Base-by-base conservation (phyloP, 345 rosid species). In the Psidium friedrichsthalianum region DNA sequence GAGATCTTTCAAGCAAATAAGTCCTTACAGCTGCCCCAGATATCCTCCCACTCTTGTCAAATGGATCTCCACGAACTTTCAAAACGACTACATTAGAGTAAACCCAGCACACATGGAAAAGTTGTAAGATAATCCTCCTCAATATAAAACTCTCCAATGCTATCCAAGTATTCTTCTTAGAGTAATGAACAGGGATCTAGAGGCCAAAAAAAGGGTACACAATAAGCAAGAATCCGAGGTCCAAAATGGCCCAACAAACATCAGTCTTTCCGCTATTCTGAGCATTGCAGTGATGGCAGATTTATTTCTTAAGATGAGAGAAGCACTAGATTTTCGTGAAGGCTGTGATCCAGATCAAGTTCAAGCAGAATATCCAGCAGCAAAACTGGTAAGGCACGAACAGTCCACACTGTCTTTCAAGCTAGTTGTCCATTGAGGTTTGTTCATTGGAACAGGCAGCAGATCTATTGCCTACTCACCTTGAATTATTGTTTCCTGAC, bases 51-150 rank as follows among this genome's bases (percentile, higher is more conserved):
- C 86, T 94, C 89, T 95, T 97, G 94, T 97, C 99, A 89, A 97
- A 97, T 97, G 99, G 88, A 97, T 89, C 95, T 97, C 99, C 42
- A 97, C 99, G 91, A 97, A 97, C 93, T 97, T 97, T 90, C 99
- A 89, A 97, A 97, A 80, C 99, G 99, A 93, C 99, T 97, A 89
- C 89, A 90, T 88, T 87, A 78, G 85, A 83, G 91, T 76, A 56
- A 81, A 36, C 24, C 80, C 80, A 69, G 76, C 44, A 16, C 76
- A 64, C 76, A 64, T 32, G 40, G 44, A 29, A 69, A 69, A 69
- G 80, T 9, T 36, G 83, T 58, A 51, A 56, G 74, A 40, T 42
- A 52, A 87, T 53, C 64, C 25, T 82, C 29, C 57, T 52, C 29
- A 22, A 82, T 53, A 51, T 36, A 27, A 82, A 52, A 76, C 7